A percentile compares a stretch with the other conserved stretches of the same genome.
These are phyloP conservation scores for Globisporangium solare DNA, from an alignment of 352 stramenopile genomes.

Conservation along the genomic window DNA sequence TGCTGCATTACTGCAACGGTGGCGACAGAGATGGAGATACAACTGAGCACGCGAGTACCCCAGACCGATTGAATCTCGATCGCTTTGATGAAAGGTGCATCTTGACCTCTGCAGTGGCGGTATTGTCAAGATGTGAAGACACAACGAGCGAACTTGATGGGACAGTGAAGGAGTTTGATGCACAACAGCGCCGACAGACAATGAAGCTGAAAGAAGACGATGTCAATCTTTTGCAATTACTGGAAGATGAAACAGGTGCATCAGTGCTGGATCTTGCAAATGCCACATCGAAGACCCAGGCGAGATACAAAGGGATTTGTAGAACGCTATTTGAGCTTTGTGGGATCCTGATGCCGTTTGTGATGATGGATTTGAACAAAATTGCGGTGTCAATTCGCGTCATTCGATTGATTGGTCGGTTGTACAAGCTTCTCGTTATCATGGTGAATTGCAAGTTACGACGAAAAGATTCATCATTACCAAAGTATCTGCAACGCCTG, in stretches of 20 bases:
- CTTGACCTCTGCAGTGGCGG: constrained; percentile 22
- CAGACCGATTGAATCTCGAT: constrained; percentile 17
- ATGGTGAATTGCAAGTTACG: constrained; percentile 39
- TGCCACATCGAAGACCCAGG: constrained; percentile 12
- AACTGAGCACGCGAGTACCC: constrained; percentile 5
- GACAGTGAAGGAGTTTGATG: constrained; percentile 29
- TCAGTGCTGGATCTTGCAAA: constrained; percentile 23
- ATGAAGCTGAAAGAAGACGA: constrained; percentile 42
- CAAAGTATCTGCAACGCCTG: constrained; percentile 35
- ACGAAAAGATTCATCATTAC: constrained; percentile 33
- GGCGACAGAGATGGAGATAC: constrained; percentile 15
- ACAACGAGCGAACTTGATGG: constrained; percentile 23
- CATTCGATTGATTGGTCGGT: constrained; percentile 32
- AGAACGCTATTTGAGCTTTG: constrained; percentile 28
- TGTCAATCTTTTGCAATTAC: constrained; percentile 23
- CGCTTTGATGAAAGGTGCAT: constrained; percentile 29
- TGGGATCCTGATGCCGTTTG: constrained; percentile 34
- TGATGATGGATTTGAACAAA: constrained; percentile 43
- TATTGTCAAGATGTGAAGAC: constrained; percentile 31
- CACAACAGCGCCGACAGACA: constrained; percentile 26
- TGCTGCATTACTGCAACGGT: constrained; percentile 31
- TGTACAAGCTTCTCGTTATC: constrained; percentile 50
- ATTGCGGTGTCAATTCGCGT: constrained; percentile 28
- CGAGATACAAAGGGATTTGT: constrained; percentile 30
- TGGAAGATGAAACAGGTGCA: constrained; percentile 31